Percentiles rank a stretch among this genome's conserved stretches.
Conservation (phyloP, 306 rosid genomes). For the Fragaria vesca region DNA sequence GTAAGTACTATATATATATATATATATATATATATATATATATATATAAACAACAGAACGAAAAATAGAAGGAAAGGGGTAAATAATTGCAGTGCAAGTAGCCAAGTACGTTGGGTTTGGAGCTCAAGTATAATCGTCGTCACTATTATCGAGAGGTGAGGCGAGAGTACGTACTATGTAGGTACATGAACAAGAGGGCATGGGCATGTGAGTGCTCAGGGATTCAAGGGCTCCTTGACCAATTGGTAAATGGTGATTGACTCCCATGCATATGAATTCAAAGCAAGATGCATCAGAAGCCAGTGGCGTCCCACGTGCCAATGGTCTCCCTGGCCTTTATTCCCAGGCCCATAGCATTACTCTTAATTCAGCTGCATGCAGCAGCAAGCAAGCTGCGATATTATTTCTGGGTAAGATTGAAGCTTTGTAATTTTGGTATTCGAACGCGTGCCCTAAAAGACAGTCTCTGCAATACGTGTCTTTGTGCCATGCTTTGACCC, state of each 20-base stretch:
- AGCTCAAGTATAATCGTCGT: neutral
- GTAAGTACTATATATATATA: no score
- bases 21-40: no score
- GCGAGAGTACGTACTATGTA: neutral
- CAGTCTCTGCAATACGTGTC: constrained; percentile 4
- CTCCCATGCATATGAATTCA: neutral
- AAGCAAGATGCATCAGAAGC: neutral
- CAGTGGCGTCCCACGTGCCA: neutral
- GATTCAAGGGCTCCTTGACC: neutral
- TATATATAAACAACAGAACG: no score
- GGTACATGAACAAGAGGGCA: neutral
- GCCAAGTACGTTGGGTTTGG: neutral
- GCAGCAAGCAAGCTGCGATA: no score
- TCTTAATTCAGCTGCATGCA: neutral
- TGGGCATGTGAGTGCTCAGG: neutral
- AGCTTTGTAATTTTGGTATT: neutral
- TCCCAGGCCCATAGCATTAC: neutral
- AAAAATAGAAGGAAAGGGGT: no score
- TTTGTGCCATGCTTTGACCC: neutral
- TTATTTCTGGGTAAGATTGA: neutral
- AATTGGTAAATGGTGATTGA: neutral
- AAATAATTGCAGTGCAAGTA: neutral
- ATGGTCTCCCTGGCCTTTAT: neutral
- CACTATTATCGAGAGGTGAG: neutral
- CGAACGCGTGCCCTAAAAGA: constrained; percentile 11